Base-by-base conservation (phyloP, 208 protist species). In the Jaenimonas drosophilae region DNA sequence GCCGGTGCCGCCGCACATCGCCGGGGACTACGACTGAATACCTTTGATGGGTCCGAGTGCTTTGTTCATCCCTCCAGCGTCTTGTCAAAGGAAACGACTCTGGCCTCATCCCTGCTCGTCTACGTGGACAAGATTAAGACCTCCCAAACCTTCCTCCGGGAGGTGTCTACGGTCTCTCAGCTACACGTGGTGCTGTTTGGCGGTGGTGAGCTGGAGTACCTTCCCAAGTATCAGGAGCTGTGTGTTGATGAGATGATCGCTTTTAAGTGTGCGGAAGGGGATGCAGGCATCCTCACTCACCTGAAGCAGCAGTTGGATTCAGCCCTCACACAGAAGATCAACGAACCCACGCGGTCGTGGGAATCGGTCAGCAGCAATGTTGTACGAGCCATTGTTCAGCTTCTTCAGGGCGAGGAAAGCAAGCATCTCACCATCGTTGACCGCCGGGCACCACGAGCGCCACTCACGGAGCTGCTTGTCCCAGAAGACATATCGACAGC, bases 71-170 rank as follows among this genome's bases (percentile, higher is more conserved):
- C 94, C 3, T 87, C 76, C 24, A 96, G 90, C 31, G 81, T 97
- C 29, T 81, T 78, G n/a, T 64, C 75, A 1, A 70, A 72, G 33
- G 77, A 79, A 34, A 74, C 58, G n/a, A 46, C 71, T 3, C 85
- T 88, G 32, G 29, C 58, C 9, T 81, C 84, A 2, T 76, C 66
- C 19, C 80, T 94, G 33, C 56, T 97, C 23, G 80, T 97, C 2
- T 98, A 95, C 74, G 67, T 91, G 44, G 91, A 98, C 43, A 97
- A 96, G 58, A 64, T 97, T 0, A 85, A 96, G 57, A 98, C 95
- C 0, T 91, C 78, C 4, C 66, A 61, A 36, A 82, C 92, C 1
- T 98, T 94, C 58, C 42, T 97, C 26, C 75, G 91, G 14, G 81
- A 97, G 44, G 76, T 90, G 14, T 95, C 82, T 2, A 73, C 91